Conservation (phyloP, 345 rosid species). For the Hibiscus tridactylites region DNA sequence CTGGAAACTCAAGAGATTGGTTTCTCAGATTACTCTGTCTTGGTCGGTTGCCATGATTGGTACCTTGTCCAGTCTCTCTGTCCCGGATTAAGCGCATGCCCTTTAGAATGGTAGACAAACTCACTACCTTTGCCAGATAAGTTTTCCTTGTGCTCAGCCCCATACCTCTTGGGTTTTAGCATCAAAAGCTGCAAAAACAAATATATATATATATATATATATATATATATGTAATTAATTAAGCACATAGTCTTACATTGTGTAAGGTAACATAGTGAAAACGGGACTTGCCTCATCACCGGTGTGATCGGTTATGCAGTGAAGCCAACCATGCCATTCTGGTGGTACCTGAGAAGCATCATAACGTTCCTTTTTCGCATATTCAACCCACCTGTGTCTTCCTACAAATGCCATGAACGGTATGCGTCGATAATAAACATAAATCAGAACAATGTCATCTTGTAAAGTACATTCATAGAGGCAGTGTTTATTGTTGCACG, state of each 20-base stretch:
- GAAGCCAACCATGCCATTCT: conserved; percentile 99
- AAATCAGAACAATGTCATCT: not conserved
- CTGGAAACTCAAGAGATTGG: conserved; percentile 6
- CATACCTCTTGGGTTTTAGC: conserved; percentile 87
- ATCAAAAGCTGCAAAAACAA: conserved; percentile 57
- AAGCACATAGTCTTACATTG: not conserved
- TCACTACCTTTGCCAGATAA: conserved; percentile 85
- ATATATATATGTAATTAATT: not conserved
- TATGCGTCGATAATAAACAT: not conserved
- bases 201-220: not conserved
- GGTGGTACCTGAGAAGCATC: conserved; percentile 98
- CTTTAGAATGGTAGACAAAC: conserved; percentile 84
- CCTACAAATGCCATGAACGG: conserved; percentile 32
- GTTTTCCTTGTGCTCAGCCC: conserved; percentile 80
- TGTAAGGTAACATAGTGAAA: not conserved
- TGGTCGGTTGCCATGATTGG: conserved; percentile 82
- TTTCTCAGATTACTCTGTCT: conserved; percentile 30
- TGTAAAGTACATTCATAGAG: not conserved
- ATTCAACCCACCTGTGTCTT: conserved; percentile 95
- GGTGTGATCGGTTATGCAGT: conserved; percentile 83
- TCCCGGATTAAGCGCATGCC: conserved; percentile 84
- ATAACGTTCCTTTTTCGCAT: conserved; percentile 73
- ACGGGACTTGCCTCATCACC: conserved; percentile 68
- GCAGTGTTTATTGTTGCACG: not conserved
- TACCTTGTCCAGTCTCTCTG: conserved; percentile 94